A percentile compares a stretch with the other conserved stretches of the same genome.
Conservation (phyloP, 345 rosid genomes). For the rapeseed (Brassica napus) region Da-Ae NC_063442.1:4452501-4453000, state of each 20-base stretch:
- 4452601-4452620: constrained; percentile 16
- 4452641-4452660: constrained; percentile 16
- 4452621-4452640: constrained; percentile 13
- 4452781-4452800: neutral
- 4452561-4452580: constrained; percentile 2
- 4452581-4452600: constrained; percentile 23
- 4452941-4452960: constrained; percentile 9
- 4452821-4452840: neutral
- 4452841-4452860: neutral
- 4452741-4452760: neutral
- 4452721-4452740: neutral
- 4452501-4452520: constrained; percentile 31
- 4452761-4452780: neutral
- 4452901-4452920: neutral
- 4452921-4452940: neutral
- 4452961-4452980: neutral
- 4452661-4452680: constrained; percentile 14
- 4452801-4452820: neutral
- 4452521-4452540: constrained; percentile 34
- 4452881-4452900: neutral
- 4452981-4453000: neutral
- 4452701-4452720: constrained; percentile 21
- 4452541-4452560: constrained; percentile 8
- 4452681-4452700: constrained; percentile 14
- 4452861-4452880: neutral